Evolutionary conservation across 2,329 filamentous ascomycete species (phyloP), one percentile per base, ranked within the genome.

Genomic region (Rhynchosporium secalis): DNA sequence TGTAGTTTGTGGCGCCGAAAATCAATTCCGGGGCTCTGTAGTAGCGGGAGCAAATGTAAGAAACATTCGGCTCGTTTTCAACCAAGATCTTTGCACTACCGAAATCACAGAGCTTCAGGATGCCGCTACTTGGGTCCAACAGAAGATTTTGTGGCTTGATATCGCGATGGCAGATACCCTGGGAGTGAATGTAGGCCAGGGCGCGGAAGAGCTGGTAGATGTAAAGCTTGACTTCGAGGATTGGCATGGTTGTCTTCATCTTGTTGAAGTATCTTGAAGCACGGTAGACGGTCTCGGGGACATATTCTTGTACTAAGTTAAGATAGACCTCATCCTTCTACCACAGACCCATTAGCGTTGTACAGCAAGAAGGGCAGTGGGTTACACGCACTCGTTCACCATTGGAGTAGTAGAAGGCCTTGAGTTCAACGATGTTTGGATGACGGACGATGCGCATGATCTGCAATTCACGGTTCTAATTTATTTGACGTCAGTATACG

Each of bases 371-470:
- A 12, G 20, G 26, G 71, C 81, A 77, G 48, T 40, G 57, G 41
- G 56, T 59, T 62, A 65, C 20, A 80, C 84, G 72, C 86, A 99
- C 95, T 78, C 95, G 88, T 78, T 99, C 95, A 75, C 95, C 95
- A 76, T 98, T 99, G 71, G 94, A 97, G 80, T 98, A 99, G 81
- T 97, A 99, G 80, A 99, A 99, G 58, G 95, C 95, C 81, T 99
- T 99, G 68, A 99, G 83, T 78, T 98, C 93, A 65, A 99, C 95
- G 73, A 99, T 98, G 79, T 99, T 99, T 61, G 95, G 95, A 77
- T 99, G 95, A 75, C 94, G 88, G 73, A 99, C 95, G 75, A 99
- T 99, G 75, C 95, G 90, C 95, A 99, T 99, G 76, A 99, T 99
- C 78, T 99, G 95, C 71, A 99, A 85, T 77, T 99, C 95, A 79